phyloP scores from a whole-genome alignment of 2,329 filamentous ascomycete genomes.

The Penicillium sp. region DNA sequence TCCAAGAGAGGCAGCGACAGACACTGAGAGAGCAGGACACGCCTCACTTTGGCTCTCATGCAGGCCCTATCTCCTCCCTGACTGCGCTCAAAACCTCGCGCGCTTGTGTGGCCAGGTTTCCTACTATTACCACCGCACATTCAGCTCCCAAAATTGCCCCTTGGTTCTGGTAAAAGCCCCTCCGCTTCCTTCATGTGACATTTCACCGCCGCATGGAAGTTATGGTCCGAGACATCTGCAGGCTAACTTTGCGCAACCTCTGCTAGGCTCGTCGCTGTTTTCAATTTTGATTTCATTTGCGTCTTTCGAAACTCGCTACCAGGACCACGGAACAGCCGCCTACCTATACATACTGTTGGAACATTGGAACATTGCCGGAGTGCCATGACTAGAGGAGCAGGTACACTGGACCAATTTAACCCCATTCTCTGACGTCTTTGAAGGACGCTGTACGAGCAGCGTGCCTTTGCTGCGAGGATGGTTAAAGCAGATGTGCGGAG shows the following conservation, averaged over 20 bases:
- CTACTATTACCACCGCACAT: no score
- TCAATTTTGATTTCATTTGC: not conserved
- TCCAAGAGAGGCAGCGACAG: not conserved
- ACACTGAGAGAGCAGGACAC: no score
- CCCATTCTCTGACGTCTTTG: not conserved
- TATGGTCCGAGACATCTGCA: not conserved
- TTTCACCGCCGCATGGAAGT: conserved; percentile 5
- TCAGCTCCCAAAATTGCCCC: no score
- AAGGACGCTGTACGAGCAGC: conserved; percentile 14
- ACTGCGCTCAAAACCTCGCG: no score
- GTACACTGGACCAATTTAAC: conserved; percentile 14
- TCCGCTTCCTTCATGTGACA: conserved; percentile 6
- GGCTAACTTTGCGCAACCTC: not conserved
- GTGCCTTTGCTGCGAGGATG: conserved; percentile 48
- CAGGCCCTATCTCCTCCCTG: no score
- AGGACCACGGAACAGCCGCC: not conserved
- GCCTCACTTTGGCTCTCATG: not conserved
- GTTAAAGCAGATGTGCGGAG: conserved; percentile 64
- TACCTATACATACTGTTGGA: not conserved
- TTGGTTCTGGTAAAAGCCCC: not conserved
- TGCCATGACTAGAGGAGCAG: conserved; percentile 14
- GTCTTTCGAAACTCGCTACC: not conserved
- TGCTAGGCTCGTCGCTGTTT: not conserved
- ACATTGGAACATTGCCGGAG: not conserved
- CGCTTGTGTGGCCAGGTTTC: not conserved